A percentile compares a stretch with the other conserved stretches of the same genome.
phyloP scores from a whole-genome alignment of 345 rosid genomes.

The Pistacia atlantica region DNA sequence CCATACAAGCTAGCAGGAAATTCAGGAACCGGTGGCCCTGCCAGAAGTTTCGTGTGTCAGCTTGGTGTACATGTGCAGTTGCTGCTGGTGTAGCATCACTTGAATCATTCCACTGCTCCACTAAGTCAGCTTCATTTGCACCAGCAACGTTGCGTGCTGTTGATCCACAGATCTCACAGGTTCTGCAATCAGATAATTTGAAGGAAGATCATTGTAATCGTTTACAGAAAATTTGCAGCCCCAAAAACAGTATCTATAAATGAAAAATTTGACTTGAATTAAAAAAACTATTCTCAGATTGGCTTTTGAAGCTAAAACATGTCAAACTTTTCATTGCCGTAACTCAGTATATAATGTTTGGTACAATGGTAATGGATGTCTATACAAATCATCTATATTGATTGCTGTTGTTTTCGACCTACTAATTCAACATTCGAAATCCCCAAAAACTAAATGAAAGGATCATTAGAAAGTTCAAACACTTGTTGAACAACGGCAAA shows the following conservation, averaged over 20 bases:
- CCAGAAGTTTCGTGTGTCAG: slow-evolving; percentile 64
- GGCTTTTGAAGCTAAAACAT: neutral
- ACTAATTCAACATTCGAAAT: neutral
- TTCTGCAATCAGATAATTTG: slow-evolving; percentile 45
- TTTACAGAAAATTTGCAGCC: too few species aligned
- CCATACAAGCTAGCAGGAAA: slow-evolving; percentile 90
- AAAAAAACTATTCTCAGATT: neutral
- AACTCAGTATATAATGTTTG: neutral
- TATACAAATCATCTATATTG: neutral
- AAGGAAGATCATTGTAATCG: neutral
- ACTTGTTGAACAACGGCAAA: neutral
- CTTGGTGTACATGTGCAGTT: slow-evolving; percentile 28
- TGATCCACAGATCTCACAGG: slow-evolving; percentile 95
- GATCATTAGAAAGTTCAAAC: neutral
- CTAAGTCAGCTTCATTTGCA: slow-evolving; percentile 47
- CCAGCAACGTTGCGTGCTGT: slow-evolving; percentile 68
- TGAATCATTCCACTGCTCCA: slow-evolving; percentile 48
- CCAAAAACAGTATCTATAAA: too few species aligned
- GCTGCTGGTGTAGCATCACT: slow-evolving; percentile 38
- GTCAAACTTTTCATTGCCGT: neutral
- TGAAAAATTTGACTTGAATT: too few species aligned
- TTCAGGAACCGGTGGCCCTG: slow-evolving; percentile 84
- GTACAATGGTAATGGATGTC: neutral
- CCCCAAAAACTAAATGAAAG: neutral
- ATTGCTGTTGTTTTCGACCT: neutral